phyloP scores from a whole-genome alignment of 345 rosid genomes.

The Pelargonium nanum region DNA sequence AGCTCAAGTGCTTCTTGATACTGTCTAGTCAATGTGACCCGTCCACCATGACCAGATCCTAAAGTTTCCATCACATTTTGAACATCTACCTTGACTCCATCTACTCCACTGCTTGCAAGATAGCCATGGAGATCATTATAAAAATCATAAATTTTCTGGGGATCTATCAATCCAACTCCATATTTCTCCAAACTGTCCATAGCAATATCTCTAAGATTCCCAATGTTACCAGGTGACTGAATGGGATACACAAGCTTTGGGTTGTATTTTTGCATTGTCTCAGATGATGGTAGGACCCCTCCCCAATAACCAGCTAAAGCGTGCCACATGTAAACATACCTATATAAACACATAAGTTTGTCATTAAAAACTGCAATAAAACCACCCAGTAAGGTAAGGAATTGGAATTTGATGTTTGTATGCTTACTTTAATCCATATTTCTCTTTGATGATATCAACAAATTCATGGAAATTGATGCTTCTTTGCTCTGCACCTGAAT shows the following conservation, averaged over 20 bases:
- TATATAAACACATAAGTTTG: conserved; percentile 17
- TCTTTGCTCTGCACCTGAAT: conserved; percentile 16
- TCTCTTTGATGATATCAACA: conserved; percentile 22
- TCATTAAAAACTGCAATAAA: conserved; percentile 1
- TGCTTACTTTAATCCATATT: conserved; percentile 30
- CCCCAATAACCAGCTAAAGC: conserved; percentile 60
- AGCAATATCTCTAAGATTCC: conserved; percentile 26
- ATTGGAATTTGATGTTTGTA: not conserved
- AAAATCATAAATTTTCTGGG: conserved; percentile 23
- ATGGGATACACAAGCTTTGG: conserved; percentile 35
- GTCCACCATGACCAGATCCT: conserved; percentile 46
- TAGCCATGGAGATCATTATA: conserved; percentile 43
- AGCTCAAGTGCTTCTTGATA: conserved; percentile 48
- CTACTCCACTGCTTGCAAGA: conserved; percentile 26
- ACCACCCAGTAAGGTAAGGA: not conserved
- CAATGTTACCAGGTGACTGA: conserved; percentile 33
- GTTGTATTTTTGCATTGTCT: conserved; percentile 38
- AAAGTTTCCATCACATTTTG: conserved; percentile 42
- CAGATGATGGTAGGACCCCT: conserved; percentile 42
- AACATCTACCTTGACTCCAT: conserved; percentile 47
- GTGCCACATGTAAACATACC: conserved; percentile 52
- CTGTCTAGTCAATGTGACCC: conserved; percentile 36
- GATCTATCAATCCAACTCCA: conserved; percentile 37
- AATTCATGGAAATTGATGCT: conserved; percentile 25
- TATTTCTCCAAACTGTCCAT: conserved; percentile 33